A percentile compares a stretch with the other conserved stretches of the same genome.
These are phyloP conservation scores for Dillenia turbinata DNA, from an alignment of 164 flowering plant genomes.

Conservation along the genomic window DNA sequence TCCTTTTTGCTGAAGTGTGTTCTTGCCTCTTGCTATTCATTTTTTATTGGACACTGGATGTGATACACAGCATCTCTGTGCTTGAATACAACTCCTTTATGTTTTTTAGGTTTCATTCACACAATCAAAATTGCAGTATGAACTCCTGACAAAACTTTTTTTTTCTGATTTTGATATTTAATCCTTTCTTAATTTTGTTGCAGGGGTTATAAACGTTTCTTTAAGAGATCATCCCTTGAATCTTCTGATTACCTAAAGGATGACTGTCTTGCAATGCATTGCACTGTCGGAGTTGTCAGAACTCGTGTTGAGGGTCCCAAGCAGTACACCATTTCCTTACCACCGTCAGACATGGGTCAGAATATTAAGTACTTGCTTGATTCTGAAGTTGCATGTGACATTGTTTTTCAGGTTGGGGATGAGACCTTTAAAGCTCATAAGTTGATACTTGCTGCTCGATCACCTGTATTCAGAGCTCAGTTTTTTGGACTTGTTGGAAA, in stretches of 20 bases:
- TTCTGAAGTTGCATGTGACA: slow-evolving; percentile 63
- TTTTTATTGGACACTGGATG: too few relatives aligned
- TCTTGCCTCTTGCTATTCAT: too few relatives aligned
- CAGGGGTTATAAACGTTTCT: slow-evolving; percentile 97
- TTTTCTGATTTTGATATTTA: neutral
- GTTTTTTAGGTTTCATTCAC: too few relatives aligned
- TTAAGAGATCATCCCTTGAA: slow-evolving; percentile 58
- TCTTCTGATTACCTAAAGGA: slow-evolving; percentile 75
- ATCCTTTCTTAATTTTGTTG: slow-evolving; percentile 5
- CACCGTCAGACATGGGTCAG: slow-evolving; percentile 78
- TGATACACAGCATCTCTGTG: too few relatives aligned
- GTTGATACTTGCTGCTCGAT: slow-evolving; percentile 88
- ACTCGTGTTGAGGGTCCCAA: slow-evolving; percentile 66
- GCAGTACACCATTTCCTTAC: slow-evolving; percentile 41
- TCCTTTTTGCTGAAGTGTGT: too few relatives aligned
- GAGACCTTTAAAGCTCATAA: slow-evolving; percentile 83
- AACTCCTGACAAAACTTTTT: neutral
- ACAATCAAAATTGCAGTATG: too few relatives aligned
- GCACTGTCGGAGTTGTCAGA: slow-evolving; percentile 92
- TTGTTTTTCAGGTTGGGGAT: slow-evolving; percentile 65
- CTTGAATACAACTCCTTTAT: too few relatives aligned
- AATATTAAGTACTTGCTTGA: slow-evolving; percentile 53
- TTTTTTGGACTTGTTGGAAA: slow-evolving; percentile 83
- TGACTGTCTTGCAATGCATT: slow-evolving; percentile 76
- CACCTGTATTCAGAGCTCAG: slow-evolving; percentile 91